phyloP scores from a whole-genome alignment of 2,329 filamentous ascomycete genomes.

The Sarocladiaceae sp. region DNA sequence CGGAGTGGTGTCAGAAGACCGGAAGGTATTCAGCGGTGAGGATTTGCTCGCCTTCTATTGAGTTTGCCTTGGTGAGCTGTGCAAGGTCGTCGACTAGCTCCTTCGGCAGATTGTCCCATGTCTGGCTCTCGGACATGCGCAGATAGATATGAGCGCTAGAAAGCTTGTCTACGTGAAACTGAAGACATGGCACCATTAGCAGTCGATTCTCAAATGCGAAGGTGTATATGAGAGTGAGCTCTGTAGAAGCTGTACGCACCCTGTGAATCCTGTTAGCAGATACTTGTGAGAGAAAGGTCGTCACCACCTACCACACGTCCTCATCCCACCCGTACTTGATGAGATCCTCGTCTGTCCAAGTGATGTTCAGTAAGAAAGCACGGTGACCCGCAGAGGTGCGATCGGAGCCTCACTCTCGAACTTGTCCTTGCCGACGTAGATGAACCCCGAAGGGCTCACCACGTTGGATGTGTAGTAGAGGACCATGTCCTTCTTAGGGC shows the following conservation, averaged over 20 bases:
- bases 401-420: constrained; percentile 71
- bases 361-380: not conserved
- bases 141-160: constrained; percentile 96
- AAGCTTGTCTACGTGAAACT: constrained; percentile 97
- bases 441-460: constrained; percentile 73
- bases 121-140: constrained; percentile 68
- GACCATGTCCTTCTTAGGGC: constrained; percentile 83
- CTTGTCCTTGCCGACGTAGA: constrained; percentile 99
- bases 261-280: too few species aligned
- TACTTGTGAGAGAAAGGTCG: not conserved
- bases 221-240: too few species aligned
- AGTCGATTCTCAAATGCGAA: not conserved
- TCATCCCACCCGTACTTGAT: constrained; percentile 93
- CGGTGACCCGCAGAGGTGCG: not conserved
- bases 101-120: constrained; percentile 76
- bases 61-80: constrained; percentile 98
- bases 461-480: constrained; percentile 90
- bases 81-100: constrained; percentile 78
- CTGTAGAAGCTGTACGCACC: too few species aligned
- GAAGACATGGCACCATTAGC: constrained; percentile 8
- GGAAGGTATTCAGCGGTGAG: not conserved
- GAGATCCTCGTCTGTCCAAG: constrained; percentile 75
- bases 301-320: constrained; percentile 74
- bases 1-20: not conserved
- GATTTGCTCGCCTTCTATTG: constrained; percentile 68